These are phyloP conservation scores for Lophiotrema nucula DNA, from an alignment of 495 filamentous ascomycete genomes.

Conservation along the genomic window DNA sequence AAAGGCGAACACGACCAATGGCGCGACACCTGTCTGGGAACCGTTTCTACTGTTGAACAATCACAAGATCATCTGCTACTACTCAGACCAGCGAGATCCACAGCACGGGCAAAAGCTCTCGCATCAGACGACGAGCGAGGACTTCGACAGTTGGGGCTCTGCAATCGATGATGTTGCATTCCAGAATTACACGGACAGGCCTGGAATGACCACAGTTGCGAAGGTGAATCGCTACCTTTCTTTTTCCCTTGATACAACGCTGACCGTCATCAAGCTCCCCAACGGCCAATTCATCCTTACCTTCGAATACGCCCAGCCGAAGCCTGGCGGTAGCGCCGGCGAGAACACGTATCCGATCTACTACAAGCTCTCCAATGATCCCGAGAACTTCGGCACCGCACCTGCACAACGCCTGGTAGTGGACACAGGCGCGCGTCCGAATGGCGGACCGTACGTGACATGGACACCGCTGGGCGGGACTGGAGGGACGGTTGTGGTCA, in stretches of 20 bases:
- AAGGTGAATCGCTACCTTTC: constrained; percentile 8
- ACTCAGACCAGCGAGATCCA: constrained; percentile 65
- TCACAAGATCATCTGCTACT: constrained; percentile 58
- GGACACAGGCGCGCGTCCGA: constrained; percentile 49
- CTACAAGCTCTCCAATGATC: constrained; percentile 53
- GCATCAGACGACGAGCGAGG: constrained; percentile 58
- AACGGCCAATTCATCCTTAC: constrained; percentile 60
- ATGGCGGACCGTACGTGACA: constrained; percentile 40
- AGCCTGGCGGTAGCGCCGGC: constrained; percentile 26
- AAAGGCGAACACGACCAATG: constrained; percentile 57
- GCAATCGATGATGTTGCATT: constrained; percentile 60
- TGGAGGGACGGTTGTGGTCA: constrained; percentile 49
- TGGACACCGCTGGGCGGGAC: constrained; percentile 37
- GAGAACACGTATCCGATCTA: constrained; percentile 56
- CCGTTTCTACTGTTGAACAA: constrained; percentile 57
- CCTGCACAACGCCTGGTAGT: constrained; percentile 46
- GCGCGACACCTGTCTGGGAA: constrained; percentile 67
- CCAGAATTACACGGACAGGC: constrained; percentile 56
- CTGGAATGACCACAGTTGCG: constrained; percentile 63
- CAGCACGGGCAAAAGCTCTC: constrained; percentile 59
- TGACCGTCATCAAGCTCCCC: too few relatives aligned
- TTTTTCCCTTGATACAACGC: too few relatives aligned
- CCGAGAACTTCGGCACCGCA: constrained; percentile 50
- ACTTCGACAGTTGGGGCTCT: constrained; percentile 55
- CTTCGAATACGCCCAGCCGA: constrained; percentile 55